A percentile compares a stretch with the other conserved stretches of the same genome.
Evolutionary conservation across 2,329 filamentous ascomycete species (phyloP).

Genomic region (Calonectria hawksworthii): DNA sequence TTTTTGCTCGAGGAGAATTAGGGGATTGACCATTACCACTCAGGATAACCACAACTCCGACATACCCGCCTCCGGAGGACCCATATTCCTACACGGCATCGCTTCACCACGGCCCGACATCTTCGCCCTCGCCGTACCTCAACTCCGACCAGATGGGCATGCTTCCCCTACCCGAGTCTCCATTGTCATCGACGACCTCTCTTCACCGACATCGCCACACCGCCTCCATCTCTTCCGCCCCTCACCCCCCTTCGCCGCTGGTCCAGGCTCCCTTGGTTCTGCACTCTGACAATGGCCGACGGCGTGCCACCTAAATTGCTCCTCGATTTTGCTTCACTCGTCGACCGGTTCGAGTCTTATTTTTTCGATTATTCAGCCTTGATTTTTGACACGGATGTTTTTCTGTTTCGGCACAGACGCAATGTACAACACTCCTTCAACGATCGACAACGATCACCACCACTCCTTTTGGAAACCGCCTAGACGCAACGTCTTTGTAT

Average conservation of each 20-base stretch:
- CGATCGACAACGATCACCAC: conserved; percentile 49
- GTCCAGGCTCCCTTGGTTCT: conserved; percentile 50
- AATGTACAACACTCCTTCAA: conserved; percentile 56
- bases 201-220: conserved; percentile 57
- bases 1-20: conserved; percentile 56
- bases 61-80: conserved; percentile 61
- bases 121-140: conserved; percentile 60
- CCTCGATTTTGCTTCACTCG: conserved; percentile 37
- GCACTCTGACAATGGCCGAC: conserved; percentile 52
- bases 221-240: conserved; percentile 51
- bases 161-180: conserved; percentile 62
- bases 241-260: conserved; percentile 54
- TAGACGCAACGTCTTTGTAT: conserved; percentile 48
- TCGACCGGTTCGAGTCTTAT: conserved; percentile 35
- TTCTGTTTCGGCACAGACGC: conserved; percentile 50
- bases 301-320: conserved; percentile 46
- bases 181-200: conserved; percentile 51
- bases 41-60: conserved; percentile 65
- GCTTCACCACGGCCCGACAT: conserved; percentile 39
- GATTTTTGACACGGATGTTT: conserved; percentile 37
- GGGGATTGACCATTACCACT: conserved; percentile 68
- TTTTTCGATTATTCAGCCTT: conserved; percentile 36
- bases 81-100: conserved; percentile 53
- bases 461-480: conserved; percentile 45
- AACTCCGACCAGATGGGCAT: conserved; percentile 58